Evolutionary conservation across 2,329 filamentous ascomycete genomes (phyloP).

Genomic region (Parastagonospora avenae): DNA sequence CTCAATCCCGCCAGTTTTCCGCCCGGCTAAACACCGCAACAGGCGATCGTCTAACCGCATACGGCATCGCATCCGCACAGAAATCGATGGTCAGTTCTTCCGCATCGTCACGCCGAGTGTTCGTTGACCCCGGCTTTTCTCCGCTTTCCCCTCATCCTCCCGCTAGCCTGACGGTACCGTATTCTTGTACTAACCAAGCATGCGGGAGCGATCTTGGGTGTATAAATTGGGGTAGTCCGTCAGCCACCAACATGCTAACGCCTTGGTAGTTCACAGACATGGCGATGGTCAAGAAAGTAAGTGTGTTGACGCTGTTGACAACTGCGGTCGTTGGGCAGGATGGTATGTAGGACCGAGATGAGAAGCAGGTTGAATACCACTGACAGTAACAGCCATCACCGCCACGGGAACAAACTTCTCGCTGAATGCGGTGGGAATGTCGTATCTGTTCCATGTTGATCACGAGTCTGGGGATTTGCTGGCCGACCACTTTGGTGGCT

Average conservation of each 20-base stretch:
- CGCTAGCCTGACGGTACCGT: too few species aligned
- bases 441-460: slow-evolving; percentile 69
- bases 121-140: slow-evolving; percentile 15
- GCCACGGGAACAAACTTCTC: slow-evolving; percentile 63
- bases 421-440: slow-evolving; percentile 61
- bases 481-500: slow-evolving; percentile 66
- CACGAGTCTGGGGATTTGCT: slow-evolving; percentile 60
- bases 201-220: slow-evolving; percentile 2
- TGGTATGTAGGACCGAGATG: slow-evolving; percentile 14
- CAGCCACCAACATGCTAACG: slow-evolving; percentile 2
- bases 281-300: slow-evolving; percentile 12
- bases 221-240: slow-evolving; percentile 12
- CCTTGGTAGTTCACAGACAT: background rate
- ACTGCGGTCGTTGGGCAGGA: slow-evolving; percentile 17
- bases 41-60: background rate
- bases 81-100: slow-evolving; percentile 14
- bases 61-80: slow-evolving; percentile 1
- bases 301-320: slow-evolving; percentile 19
- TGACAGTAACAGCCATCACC: slow-evolving; percentile 52
- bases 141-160: slow-evolving; percentile 22
- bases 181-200: slow-evolving; percentile 5
- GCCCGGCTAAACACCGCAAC: slow-evolving; percentile 5
- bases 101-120: slow-evolving; percentile 6
- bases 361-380: background rate
- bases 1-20: background rate